Percentiles rank a stretch among this genome's conserved stretches.
Conservation (phyloP, 352 stramenopile genomes). For the Globisporangium emineosum region DNA sequence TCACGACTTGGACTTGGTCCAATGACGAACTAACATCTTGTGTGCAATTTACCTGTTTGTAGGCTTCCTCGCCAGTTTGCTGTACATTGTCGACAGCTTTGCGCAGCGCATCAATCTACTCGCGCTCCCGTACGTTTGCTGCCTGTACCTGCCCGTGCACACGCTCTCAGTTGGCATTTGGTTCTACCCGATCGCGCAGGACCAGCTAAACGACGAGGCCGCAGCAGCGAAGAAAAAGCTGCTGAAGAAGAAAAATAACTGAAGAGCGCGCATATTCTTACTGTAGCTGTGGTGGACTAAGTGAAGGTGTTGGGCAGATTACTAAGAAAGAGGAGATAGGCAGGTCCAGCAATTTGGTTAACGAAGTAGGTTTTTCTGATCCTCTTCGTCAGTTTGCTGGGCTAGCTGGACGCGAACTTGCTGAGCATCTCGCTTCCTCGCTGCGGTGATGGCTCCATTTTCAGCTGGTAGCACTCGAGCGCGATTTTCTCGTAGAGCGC, state of each 20-base stretch:
- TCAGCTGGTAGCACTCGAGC: conserved; percentile 58
- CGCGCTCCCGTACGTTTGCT: conserved; percentile 61
- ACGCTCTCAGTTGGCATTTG: conserved; percentile 57
- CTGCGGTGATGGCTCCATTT: conserved; percentile 42
- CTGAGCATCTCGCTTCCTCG: conserved; percentile 42
- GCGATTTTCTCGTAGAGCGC: conserved; percentile 47
- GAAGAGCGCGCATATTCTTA: not conserved
- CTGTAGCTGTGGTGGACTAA: not conserved
- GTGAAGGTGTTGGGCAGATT: not conserved
- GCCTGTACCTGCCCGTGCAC: conserved; percentile 68
- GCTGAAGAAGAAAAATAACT: conserved; percentile 21
- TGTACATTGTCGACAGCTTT: conserved; percentile 50
- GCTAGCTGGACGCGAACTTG: conserved; percentile 32
- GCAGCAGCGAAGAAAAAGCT: conserved; percentile 24
- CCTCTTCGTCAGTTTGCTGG: not conserved
- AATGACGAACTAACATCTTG: not conserved
- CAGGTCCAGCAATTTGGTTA: too few species aligned
- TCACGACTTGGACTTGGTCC: too few species aligned
- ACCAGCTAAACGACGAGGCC: not conserved
- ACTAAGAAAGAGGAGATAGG: too few species aligned
- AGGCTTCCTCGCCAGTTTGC: conserved; percentile 12
- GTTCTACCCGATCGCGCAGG: conserved; percentile 20
- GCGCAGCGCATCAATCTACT: conserved; percentile 47
- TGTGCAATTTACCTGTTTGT: too few species aligned
- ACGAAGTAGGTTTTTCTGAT: not conserved